Conservation (phyloP, 805 yeast species). For the Sugiyamaella floridensis region DNA sequence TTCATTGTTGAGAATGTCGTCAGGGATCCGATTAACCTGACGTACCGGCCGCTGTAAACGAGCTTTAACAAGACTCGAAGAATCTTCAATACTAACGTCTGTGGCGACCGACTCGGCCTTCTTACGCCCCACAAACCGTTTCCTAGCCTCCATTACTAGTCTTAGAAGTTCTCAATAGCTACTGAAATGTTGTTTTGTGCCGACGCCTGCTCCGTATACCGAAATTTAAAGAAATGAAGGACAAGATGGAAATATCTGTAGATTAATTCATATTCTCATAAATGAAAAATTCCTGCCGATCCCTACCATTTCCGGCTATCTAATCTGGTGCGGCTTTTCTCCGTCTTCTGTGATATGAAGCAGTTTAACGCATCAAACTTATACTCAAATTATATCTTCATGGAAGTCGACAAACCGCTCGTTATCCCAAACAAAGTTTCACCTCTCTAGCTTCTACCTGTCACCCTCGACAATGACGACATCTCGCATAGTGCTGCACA, state of each 20-base stretch:
- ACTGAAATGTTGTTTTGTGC: no score
- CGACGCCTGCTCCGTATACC: no score
- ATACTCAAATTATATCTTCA: no score
- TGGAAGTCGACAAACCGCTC: no score
- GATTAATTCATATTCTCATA: no score
- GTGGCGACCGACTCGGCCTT: background rate
- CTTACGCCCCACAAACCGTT: background rate
- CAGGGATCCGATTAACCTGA: constrained; percentile 75
- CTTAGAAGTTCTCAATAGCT: no score
- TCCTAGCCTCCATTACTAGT: background rate
- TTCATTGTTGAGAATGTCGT: constrained; percentile 68
- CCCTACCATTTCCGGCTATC: background rate
- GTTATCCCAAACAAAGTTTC: no score
- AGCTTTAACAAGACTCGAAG: background rate
- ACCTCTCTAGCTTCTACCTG: no score
- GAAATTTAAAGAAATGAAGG: no score
- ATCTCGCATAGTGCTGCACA: background rate
- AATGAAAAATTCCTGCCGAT: background rate
- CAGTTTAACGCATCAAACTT: background rate
- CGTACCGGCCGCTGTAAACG: background rate
- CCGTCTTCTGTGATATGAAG: background rate
- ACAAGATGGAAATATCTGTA: no score
- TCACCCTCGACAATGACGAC: background rate
- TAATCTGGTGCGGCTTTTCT: background rate
- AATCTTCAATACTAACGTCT: background rate